Conservation (phyloP, 495 filamentous ascomycete genomes). For the Neurospora tetraspora region DNA sequence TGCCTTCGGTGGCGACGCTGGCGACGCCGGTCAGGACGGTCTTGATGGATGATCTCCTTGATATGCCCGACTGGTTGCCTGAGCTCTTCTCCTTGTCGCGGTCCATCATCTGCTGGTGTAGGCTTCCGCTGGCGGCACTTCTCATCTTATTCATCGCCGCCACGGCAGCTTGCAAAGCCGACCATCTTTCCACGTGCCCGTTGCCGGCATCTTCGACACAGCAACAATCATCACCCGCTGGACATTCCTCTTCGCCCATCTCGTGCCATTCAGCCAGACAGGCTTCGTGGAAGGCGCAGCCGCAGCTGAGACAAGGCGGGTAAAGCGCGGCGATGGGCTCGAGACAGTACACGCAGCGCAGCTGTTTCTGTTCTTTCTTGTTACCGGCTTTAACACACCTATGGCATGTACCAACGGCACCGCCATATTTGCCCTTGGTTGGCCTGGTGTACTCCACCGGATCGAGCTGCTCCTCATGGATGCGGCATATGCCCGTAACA, state of each 20-base stretch:
- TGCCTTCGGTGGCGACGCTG: background rate
- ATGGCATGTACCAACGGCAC: slow-evolving; percentile 45
- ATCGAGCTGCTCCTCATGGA: slow-evolving; percentile 45
- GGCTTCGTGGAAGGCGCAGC: slow-evolving; percentile 47
- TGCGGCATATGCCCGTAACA: slow-evolving; percentile 48
- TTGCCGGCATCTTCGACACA: slow-evolving; percentile 32
- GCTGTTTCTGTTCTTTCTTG: slow-evolving; percentile 36
- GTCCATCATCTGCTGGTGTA: background rate
- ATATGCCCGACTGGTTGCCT: background rate
- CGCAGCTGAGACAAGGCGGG: slow-evolving; percentile 48
- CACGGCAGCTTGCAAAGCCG: slow-evolving; percentile 26
- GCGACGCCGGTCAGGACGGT: background rate
- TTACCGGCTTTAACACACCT: slow-evolving; percentile 37
- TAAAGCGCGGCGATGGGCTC: slow-evolving; percentile 48
- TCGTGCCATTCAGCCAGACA: slow-evolving; percentile 45
- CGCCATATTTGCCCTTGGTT: slow-evolving; percentile 22
- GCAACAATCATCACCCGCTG: slow-evolving; percentile 38
- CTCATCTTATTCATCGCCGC: background rate
- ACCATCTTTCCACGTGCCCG: slow-evolving; percentile 33
- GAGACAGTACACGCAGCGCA: slow-evolving; percentile 49
- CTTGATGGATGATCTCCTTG: background rate
- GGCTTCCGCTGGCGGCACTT: background rate
- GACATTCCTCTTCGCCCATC: slow-evolving; percentile 35
- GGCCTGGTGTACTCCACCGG: slow-evolving; percentile 33
- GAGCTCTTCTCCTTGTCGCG: background rate